Conservation (phyloP, 2,329 filamentous ascomycete species). For the Leptographium galeiforme region DNA sequence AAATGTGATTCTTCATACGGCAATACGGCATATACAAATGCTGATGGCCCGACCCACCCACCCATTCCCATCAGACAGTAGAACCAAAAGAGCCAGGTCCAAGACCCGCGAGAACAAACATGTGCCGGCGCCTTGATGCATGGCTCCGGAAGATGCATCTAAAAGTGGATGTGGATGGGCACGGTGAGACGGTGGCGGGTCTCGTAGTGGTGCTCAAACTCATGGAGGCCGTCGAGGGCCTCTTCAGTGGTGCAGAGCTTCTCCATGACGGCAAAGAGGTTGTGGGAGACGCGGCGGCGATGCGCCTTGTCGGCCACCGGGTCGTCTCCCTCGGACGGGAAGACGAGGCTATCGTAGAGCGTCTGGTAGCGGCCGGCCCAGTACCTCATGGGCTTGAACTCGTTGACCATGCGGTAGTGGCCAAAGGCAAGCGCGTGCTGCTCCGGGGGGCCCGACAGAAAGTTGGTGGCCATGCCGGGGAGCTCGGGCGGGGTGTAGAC, state of each 20-base stretch:
- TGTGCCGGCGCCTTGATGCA: too few relatives aligned
- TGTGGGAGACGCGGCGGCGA: constrained; percentile 4
- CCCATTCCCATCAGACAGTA: too few relatives aligned
- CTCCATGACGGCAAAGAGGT: constrained; percentile 3
- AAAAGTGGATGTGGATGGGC: not conserved
- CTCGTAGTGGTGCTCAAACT: not conserved
- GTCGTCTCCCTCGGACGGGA: too few relatives aligned
- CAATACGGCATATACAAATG: too few relatives aligned
- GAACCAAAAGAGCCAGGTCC: too few relatives aligned
- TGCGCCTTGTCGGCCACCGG: too few relatives aligned
- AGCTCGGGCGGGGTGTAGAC: too few relatives aligned
- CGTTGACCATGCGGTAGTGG: constrained; percentile 14
- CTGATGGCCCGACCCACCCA: too few relatives aligned
- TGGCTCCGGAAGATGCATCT: not conserved
- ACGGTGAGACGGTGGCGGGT: not conserved
- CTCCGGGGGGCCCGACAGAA: too few relatives aligned
- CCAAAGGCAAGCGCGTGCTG: not conserved
- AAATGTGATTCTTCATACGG: too few relatives aligned
- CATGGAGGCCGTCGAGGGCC: not conserved
- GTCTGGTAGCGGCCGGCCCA: constrained; percentile 47
- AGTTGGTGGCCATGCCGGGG: too few relatives aligned
- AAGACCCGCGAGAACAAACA: too few relatives aligned
- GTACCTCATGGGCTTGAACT: constrained; percentile 31
- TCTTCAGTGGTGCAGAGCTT: not conserved
- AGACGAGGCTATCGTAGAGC: constrained; percentile 30